These are phyloP conservation scores for Geotrichum cucujoidarum DNA, from an alignment of 1,139 yeast genomes.

Conservation along the genomic window DNA sequence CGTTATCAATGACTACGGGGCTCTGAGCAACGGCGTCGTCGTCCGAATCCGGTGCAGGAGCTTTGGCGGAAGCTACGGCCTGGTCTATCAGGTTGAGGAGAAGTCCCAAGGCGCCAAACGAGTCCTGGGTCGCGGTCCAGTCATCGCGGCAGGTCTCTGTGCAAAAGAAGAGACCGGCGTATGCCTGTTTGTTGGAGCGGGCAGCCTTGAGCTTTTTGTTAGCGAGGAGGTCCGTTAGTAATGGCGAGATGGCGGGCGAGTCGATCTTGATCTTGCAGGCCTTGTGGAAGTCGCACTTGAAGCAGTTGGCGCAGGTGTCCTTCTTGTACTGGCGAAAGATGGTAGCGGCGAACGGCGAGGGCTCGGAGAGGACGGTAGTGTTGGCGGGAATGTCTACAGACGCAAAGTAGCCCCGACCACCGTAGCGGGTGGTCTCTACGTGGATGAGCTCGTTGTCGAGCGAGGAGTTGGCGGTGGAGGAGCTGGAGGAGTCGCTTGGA, in stretches of 20 bases:
- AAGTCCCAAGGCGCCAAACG: slow-evolving; percentile 32
- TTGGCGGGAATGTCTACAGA: slow-evolving; percentile 39
- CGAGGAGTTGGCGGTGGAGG: no score
- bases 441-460: slow-evolving; percentile 13
- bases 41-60: neutral
- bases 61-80: slow-evolving; percentile 25
- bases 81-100: slow-evolving; percentile 36
- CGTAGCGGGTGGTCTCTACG: slow-evolving; percentile 30
- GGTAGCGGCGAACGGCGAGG: slow-evolving; percentile 45
- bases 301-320: slow-evolving; percentile 61
- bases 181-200: slow-evolving; percentile 27
- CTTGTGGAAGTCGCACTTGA: slow-evolving; percentile 47
- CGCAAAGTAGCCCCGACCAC: slow-evolving; percentile 68
- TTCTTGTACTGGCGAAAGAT: slow-evolving; percentile 54
- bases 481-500: no score
- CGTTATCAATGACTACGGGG: neutral
- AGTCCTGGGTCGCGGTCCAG: slow-evolving; percentile 37
- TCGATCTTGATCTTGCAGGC: slow-evolving; percentile 39
- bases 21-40: neutral
- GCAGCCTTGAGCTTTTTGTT: slow-evolving; percentile 21
- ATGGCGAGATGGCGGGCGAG: slow-evolving; percentile 8
- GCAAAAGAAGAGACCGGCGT: slow-evolving; percentile 55
- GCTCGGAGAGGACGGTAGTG: slow-evolving; percentile 42
- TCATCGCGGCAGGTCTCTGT: slow-evolving; percentile 42
- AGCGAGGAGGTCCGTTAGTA: neutral